These are phyloP conservation scores for Nicotiana otophora DNA, from an alignment of 257 asterid genomes.

Conservation along the genomic window DNA sequence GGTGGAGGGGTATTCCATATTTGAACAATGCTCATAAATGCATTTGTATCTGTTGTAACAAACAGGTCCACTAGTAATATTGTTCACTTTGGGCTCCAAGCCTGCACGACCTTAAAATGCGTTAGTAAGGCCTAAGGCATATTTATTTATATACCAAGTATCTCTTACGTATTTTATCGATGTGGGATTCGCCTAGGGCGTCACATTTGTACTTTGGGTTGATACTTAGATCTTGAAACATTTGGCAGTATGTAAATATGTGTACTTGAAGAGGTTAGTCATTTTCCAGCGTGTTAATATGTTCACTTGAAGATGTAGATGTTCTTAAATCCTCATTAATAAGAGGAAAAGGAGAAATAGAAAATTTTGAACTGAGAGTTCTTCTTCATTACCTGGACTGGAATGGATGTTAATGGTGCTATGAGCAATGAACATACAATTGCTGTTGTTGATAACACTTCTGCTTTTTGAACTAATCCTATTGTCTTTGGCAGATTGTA, in stretches of 20 bases:
- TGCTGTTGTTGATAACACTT: constrained; percentile 25
- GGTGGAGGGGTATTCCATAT: background rate
- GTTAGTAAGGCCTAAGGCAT: no score
- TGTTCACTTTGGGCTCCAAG: no score
- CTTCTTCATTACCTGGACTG: constrained; percentile 38
- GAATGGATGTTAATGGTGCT: constrained; percentile 41
- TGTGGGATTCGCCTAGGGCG: no score
- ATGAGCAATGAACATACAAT: constrained; percentile 55
- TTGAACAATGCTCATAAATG: background rate
- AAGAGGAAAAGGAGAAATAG: background rate
- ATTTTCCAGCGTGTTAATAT: background rate
- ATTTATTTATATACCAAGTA: no score
- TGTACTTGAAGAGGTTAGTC: background rate
- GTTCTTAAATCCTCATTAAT: background rate
- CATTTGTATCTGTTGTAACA: background rate
- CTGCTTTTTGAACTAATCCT: constrained; percentile 11
- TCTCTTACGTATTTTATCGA: no score
- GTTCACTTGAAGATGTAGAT: background rate
- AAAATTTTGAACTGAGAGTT: background rate
- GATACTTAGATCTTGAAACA: background rate
- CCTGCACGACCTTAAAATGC: no score
- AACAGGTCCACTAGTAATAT: no score
- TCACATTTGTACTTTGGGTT: background rate
- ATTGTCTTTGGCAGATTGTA: constrained; percentile 24
- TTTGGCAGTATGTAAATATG: background rate